A percentile compares a stretch with the other conserved stretches of the same genome.
These are phyloP conservation scores for Yamadazyma kanchanaburiensis DNA, from an alignment of 1,139 yeast species.

Conservation along the genomic window DNA sequence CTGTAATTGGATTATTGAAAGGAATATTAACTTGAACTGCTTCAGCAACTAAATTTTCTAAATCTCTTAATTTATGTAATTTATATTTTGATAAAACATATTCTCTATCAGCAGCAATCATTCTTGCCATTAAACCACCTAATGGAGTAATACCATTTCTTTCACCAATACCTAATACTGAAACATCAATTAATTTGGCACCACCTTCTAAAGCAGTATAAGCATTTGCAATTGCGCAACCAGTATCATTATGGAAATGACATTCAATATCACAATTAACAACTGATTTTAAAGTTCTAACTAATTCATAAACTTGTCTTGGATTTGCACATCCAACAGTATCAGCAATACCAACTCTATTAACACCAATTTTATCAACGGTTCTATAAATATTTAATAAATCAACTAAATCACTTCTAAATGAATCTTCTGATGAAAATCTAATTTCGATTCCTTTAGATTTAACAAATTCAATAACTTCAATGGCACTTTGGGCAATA, in stretches of 20 bases:
- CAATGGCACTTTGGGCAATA: slow-evolving; percentile 50
- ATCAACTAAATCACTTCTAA: slow-evolving; percentile 57
- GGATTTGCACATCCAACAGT: slow-evolving; percentile 64
- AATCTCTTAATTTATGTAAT: slow-evolving; percentile 50
- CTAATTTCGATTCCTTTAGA: slow-evolving; percentile 57
- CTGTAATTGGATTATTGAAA: slow-evolving; percentile 59
- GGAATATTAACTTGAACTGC: slow-evolving; percentile 58
- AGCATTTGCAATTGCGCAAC: slow-evolving; percentile 61
- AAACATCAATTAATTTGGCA: slow-evolving; percentile 54
- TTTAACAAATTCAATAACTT: slow-evolving; percentile 56
- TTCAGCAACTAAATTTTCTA: slow-evolving; percentile 57
- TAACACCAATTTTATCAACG: slow-evolving; percentile 57
- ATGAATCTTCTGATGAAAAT: slow-evolving; percentile 56
- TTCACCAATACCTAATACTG: slow-evolving; percentile 59
- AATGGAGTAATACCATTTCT: slow-evolving; percentile 60
- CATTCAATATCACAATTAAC: slow-evolving; percentile 58
- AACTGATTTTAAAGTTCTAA: slow-evolving; percentile 54
- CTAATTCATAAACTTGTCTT: slow-evolving; percentile 57
- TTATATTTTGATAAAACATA: slow-evolving; percentile 56
- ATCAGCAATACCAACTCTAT: slow-evolving; percentile 61
- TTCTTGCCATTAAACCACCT: slow-evolving; percentile 62
- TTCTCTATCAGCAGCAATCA: slow-evolving; percentile 59
- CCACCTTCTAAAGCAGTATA: slow-evolving; percentile 64
- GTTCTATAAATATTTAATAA: slow-evolving; percentile 54
- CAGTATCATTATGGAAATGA: slow-evolving; percentile 61